Conservation (phyloP, 23 red algal species). For the Pyropia yezoensis region DNA sequence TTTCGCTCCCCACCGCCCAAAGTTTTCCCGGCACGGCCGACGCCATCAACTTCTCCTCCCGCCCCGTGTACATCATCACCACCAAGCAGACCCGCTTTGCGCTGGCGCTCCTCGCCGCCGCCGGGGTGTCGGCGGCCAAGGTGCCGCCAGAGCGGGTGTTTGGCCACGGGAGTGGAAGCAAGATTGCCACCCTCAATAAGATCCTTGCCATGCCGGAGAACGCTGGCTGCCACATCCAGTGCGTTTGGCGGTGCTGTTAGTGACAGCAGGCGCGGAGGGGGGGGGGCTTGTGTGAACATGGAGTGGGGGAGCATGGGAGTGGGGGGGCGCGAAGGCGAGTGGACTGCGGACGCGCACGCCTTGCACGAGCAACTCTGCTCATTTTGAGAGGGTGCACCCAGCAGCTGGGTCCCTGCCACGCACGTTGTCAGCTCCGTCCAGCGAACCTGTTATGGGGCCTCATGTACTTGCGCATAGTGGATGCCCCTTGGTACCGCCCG, state of each 20-base stretch:
- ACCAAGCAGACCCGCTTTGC: constrained; percentile 94
- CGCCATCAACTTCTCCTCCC: constrained; percentile 55
- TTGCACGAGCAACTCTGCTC: no score
- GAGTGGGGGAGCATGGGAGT: no score
- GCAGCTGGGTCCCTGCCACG: no score
- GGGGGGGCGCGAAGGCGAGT: no score
- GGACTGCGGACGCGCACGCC: no score
- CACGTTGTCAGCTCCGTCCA: no score
- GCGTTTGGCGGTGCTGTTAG: not conserved
- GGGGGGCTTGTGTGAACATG: no score
- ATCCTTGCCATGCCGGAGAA: constrained; percentile 51
- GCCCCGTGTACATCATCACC: constrained; percentile 76
- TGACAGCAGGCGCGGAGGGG: no score
- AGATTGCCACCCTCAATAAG: constrained; percentile 78
- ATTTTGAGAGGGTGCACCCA: no score
- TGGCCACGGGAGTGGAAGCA: constrained; percentile 58
- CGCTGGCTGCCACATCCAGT: constrained; percentile 13
- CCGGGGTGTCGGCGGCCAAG: constrained; percentile 23
- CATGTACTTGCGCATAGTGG: no score
- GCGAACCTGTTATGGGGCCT: no score
- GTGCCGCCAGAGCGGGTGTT: constrained; percentile 42
- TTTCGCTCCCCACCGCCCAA: not conserved
- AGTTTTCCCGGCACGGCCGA: constrained; percentile 77
- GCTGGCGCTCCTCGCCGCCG: constrained; percentile 44
- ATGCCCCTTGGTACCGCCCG: no score